Base-by-base conservation (phyloP, 1,284 basidiomycete species). In the Sporisorium graminicola region DNA sequence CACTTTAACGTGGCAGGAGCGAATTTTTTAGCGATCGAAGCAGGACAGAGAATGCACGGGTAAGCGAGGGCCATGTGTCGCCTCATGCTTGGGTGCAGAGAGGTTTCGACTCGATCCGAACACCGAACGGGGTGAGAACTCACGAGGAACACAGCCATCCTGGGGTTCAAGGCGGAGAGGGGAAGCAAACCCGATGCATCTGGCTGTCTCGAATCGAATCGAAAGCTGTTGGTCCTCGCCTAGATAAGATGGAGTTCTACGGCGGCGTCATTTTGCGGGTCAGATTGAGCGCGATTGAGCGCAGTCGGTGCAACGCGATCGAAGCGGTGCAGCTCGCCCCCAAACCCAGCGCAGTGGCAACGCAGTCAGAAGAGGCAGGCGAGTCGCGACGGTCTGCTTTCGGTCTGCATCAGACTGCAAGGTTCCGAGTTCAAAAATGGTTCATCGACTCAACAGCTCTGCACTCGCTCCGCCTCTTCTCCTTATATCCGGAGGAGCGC, bases 161-260 rank as follows among this genome's bases (percentile, higher is more conserved):
- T 40, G 37, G 16, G 35, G 35, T 13, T 35, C 13, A 3, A 35
- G 29, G 29, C 13, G 33, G 33, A 3, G 33, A 35, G 33, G 33
- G 5, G 29, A 31, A 35, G 12, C 10, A 35, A 6, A 35, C 35
- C 7, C 35, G 8, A 12, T 35, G 35, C 35, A 35, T 35, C 35
- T 35, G 35, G 29, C 29, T 31, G 29, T 13, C 35, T 35, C 35
- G 35, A 35, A 35, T 9, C 35, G 13, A 43, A 43, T 43, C n/a
- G 40, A 43, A 20, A 2, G 4, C 40, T 43, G 18, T 10, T n/a
- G 40, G 1, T 5, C 4, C 49, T 50, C 29, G 49, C 49, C 27
- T 50, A 50, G 49, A 31, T 50, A 50, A 31, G 49, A 50, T 31
- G 49, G 27, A 18, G 7, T 46, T 26, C 24, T 46, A 24, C 24